These are phyloP conservation scores for Artemisia tridentata DNA, from an alignment of 129 eudicot species.

Conservation along the genomic window DNA sequence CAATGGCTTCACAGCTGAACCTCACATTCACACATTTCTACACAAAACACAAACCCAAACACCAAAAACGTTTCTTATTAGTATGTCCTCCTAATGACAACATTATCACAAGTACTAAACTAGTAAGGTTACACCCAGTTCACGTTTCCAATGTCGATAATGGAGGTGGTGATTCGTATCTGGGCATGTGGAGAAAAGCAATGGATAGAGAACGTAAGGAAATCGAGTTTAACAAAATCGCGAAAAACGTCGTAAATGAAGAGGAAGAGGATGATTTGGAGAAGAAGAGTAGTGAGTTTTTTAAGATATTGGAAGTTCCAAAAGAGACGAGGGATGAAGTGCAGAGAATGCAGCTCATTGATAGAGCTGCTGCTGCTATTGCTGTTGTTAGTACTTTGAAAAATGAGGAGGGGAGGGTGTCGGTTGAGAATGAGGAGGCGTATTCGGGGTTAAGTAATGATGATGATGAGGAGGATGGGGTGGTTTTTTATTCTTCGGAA, in stretches of 20 bases:
- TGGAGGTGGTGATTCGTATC: constrained; percentile 55
- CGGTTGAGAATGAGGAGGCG: constrained; percentile 6
- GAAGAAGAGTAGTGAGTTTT: constrained; percentile 63
- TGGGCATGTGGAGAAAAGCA: constrained; percentile 87
- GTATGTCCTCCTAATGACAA: neutral
- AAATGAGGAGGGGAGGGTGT: constrained; percentile 32
- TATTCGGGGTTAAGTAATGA: constrained; percentile 10
- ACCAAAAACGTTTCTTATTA: neutral
- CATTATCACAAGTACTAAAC: neutral
- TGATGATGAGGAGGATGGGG: constrained; percentile 13
- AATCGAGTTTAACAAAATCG: constrained; percentile 45
- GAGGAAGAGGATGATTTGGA: constrained; percentile 61
- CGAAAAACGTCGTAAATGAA: constrained; percentile 30
- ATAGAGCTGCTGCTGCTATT: constrained; percentile 93
- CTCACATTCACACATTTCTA: constrained; percentile 15
- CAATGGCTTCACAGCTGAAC: constrained; percentile 30
- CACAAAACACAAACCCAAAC: neutral
- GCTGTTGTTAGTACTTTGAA: constrained; percentile 69
- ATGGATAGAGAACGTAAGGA: constrained; percentile 68
- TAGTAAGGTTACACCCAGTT: constrained; percentile 22
- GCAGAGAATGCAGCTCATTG: constrained; percentile 87
- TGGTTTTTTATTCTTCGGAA: constrained; percentile 28
- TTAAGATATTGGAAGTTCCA: constrained; percentile 72
- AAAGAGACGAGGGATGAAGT: constrained; percentile 72
- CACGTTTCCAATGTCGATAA: no score